A percentile compares a stretch with the other conserved stretches of the same genome.
Evolutionary conservation across 495 filamentous ascomycete genomes (phyloP).

Genomic region (Annulohypoxylon maeteangense): DNA sequence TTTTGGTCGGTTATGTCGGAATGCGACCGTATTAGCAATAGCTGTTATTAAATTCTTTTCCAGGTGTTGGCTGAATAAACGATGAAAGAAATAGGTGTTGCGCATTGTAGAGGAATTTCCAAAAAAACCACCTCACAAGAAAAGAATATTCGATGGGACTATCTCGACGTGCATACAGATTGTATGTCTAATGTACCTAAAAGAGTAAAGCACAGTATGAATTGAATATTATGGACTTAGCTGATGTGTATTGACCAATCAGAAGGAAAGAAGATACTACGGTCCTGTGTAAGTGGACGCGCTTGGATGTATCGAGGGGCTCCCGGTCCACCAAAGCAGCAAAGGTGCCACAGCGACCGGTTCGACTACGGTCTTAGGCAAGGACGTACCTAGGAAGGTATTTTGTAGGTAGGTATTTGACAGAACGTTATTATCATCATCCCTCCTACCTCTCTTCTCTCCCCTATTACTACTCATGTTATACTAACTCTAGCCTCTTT

Average conservation of each 20-base stretch:
- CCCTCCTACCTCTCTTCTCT: constrained; percentile 25
- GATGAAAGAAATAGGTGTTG: neutral
- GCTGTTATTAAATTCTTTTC: neutral
- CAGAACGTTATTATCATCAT: constrained; percentile 30
- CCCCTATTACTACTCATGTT: constrained; percentile 1
- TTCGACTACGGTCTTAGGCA: constrained; percentile 23
- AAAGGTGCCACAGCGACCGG: constrained; percentile 35
- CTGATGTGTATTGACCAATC: constrained; percentile 22
- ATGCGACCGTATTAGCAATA: constrained; percentile 1
- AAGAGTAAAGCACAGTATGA: constrained; percentile 30
- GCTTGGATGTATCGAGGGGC: constrained; percentile 43
- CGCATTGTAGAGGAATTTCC: neutral
- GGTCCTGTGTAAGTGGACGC: constrained; percentile 35
- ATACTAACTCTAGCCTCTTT: neutral
- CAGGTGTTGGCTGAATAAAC: neutral
- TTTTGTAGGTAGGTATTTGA: constrained; percentile 19
- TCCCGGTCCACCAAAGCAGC: constrained; percentile 31
- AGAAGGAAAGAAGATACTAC: constrained; percentile 13
- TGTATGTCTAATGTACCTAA: neutral
- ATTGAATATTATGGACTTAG: constrained; percentile 25
- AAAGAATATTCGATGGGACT: neutral
- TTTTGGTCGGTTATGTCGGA: constrained; percentile 10
- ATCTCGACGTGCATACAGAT: neutral
- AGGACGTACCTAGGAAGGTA: neutral
- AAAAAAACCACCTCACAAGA: neutral